Evolutionary conservation across 2,329 filamentous ascomycete species (phyloP), one percentile per base, ranked within the genome.

Genomic region (Balansia obtecta): DNA sequence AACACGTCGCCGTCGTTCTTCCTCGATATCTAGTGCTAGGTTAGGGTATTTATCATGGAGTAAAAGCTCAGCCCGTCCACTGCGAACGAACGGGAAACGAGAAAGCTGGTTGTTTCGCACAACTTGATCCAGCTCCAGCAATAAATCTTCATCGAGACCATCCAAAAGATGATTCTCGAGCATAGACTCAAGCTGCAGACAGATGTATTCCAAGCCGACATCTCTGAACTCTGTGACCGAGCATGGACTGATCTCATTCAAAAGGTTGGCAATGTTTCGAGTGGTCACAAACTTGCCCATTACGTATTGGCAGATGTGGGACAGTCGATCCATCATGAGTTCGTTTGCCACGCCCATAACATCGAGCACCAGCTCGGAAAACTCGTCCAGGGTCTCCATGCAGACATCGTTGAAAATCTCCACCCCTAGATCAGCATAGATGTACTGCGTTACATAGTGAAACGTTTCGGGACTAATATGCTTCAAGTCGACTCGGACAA

Each of bases 281-380:
- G 82, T 85, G 46, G 81, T 88, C n/a, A 89, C 85, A 66, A 93
- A 94, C 46, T 79, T 80, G 37, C 89, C 90, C 52, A 97, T 78
- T 20, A 89, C 70, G 52, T 79, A 82, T 63, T 98, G 93, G 64
- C 93, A 97, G 30, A 94, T 82, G 63, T 95, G 87, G 5, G 88
- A 88, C 5, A 98, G 71, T 7, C 90, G 79, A 63, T 96, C 89
- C 45, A 98, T 76, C 90, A 98, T 96, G 51, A 98, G 71, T 65
- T 98, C 91, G 62, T 98, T 93, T 12, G 90, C 88, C 48, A 88
- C 84, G 50, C 82, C 82, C 77, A 97, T 84, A 43, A 97, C 86
- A 58, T 95, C 89, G 68, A 97, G 77, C 9, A 96, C 76, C n/a
- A 93, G 72, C 58, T 97, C 89, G 4, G 90, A 80, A 55, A 95